Conservation (phyloP, 352 stramenopile genomes). For the Pseudoperonospora humuli region DNA sequence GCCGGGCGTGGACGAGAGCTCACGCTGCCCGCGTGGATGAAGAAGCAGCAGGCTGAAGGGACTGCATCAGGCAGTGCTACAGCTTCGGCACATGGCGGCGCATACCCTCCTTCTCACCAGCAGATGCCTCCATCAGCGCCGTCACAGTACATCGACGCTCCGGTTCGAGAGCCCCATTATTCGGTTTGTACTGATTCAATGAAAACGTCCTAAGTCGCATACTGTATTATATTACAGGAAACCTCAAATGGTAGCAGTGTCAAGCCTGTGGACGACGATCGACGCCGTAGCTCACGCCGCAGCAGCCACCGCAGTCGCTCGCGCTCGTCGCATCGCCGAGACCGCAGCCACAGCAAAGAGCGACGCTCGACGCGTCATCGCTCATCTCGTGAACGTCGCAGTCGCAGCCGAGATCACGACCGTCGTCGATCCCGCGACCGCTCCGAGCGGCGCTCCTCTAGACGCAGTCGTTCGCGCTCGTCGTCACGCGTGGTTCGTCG, state of each 20-base stretch:
- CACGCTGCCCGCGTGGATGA: conserved; percentile 86
- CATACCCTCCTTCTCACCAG: conserved; percentile 11
- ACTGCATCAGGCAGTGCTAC: conserved; percentile 4
- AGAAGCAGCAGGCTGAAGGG: conserved; percentile 51
- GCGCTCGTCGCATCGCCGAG: conserved; percentile 31
- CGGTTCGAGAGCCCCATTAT: conserved; percentile 21
- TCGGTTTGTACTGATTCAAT: neutral
- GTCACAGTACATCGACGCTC: conserved; percentile 58
- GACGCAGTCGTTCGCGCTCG: conserved; percentile 38
- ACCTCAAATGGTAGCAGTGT: conserved; percentile 9
- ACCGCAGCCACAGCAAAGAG: conserved; percentile 30
- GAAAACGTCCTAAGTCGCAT: conserved; percentile 1
- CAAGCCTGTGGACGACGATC: conserved; percentile 14
- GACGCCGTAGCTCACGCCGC: conserved; percentile 25
- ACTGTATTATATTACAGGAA: conserved; percentile 16
- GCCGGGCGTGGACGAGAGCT: conserved; percentile 75
- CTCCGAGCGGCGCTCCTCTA: conserved; percentile 33
- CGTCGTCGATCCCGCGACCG: conserved; percentile 25
- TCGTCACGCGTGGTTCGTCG: conserved; percentile 39
- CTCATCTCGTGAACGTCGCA: conserved; percentile 33
- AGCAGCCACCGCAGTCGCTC: conserved; percentile 39
- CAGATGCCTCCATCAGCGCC: conserved; percentile 19
- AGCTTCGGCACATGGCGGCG: conserved; percentile 8
- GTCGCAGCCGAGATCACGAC: conserved; percentile 33
- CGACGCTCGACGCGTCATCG: conserved; percentile 33